Evolutionary conservation across 1,139 yeast species (phyloP), one percentile per base, ranked within the genome.

Genomic region (Meyerozyma athensensis): DNA sequence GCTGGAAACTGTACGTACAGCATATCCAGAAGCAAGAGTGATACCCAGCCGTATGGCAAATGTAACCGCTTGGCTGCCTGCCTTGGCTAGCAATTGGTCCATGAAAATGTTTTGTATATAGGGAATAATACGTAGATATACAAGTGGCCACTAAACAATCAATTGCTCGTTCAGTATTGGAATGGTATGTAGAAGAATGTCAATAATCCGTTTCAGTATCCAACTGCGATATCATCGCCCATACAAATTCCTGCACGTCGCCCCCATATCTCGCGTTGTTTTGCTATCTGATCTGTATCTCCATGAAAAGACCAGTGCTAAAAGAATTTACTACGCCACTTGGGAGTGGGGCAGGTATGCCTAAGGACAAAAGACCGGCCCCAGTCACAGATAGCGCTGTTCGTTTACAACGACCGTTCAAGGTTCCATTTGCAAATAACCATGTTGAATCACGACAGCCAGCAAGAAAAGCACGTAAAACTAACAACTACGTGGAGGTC

Each of bases 31-130:
- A 0, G 94, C 95, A 23, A 84, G 52, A 1, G 89, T 79, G 19
- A 85, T 77, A 0, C 94, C 89, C 1, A 92, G 83, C 41, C 85
- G 65, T 30, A 85, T 79, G 8, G 94, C 95, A 61, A 85, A 82
- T 2, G 89, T 76, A 7, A 85, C 86, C 1, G 87, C 87, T 47
- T 85, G 92, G 40, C 77, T 79, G 22, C 90, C 83, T 4, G 94
- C 94, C 60, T 78, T 73, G 18, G 58, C 55, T 8, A 56, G 47
- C 10, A 56, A 53, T 22, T 52, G 57, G 37, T 56, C 61, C 61
- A 56, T 55, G 18, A n/a, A n/a, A n/a, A n/a, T n/a, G n/a, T n/a
- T n/a, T n/a, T n/a, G n/a, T n/a, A n/a, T n/a, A n/a, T n/a, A n/a
- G n/a, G n/a, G n/a, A n/a, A n/a, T n/a, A n/a, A n/a, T n/a, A n/a